Evolutionary conservation across 2,329 filamentous ascomycete genomes (phyloP), one percentile per base, ranked within the genome.

Genomic region (Xylaria sp.): DNA sequence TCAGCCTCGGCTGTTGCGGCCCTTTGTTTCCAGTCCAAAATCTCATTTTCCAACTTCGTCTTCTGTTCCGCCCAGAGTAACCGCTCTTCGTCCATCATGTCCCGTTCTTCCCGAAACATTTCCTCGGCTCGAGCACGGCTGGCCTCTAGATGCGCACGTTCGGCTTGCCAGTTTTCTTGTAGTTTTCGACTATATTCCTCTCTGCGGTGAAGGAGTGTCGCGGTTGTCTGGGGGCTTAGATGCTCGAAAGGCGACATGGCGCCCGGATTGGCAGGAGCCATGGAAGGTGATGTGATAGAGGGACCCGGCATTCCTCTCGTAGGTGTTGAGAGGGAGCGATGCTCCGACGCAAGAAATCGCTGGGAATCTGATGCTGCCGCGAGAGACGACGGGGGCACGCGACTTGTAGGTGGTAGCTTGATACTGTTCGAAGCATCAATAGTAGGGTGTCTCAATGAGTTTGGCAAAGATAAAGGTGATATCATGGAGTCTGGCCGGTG

Each of bases 41-140:
- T 79, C 67, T 85, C 81, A 43, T 76, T 76, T 39, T 83, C 68
- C 72, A 86, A 74, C 48, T 69, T 73, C 3, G 74, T 73, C 73
- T 81, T 85, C 71, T 87, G 84, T 15, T 76, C 75, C 25, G 82
- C 76, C 85, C 85, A 87, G 13, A 79, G 75, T 18, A 80, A 74
- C 20, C 83, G 80, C 68, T 86, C 83, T 45, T 85, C 83, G 60
- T 86, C 84, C 82, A 87, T 86, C 64, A 87, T 80, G 58, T 78
- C 79, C 8, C 84, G 83, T 72, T 87, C 85, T 71, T 86, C 84
- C 69, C 82, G 82, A 72, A 87, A 87, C n/a, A 87, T 82, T 73
- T 86, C 83, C 71, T 87, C 86, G 4, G 83, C 85, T 15, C 84
- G 82, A 53, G 82, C 81, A 12, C 85, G 83, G 69, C 84, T 86